Percentiles rank a stretch among this genome's conserved stretches.
Conservation (phyloP, 1,284 basidiomycete genomes). For the Melanopsichium pennsylvanicum region DNA sequence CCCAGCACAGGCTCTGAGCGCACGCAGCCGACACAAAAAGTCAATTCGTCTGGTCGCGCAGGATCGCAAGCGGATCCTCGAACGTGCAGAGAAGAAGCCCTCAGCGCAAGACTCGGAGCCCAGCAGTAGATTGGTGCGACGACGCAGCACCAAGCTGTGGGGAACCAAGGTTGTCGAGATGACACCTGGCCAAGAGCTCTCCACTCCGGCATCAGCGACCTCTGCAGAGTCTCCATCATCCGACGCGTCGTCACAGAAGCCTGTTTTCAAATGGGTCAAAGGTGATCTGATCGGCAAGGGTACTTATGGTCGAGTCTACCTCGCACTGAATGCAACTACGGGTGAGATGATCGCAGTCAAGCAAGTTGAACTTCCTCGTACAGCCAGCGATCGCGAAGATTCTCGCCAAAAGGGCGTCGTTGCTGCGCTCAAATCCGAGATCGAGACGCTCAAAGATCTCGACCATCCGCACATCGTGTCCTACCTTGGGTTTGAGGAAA, state of each 20-base stretch:
- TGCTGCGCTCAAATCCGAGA: slow-evolving; percentile 90
- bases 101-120: slow-evolving; percentile 67
- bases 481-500: slow-evolving; percentile 91
- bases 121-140: slow-evolving; percentile 71
- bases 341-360: slow-evolving; percentile 99
- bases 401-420: slow-evolving; percentile 84
- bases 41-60: slow-evolving; percentile 91
- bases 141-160: slow-evolving; percentile 94
- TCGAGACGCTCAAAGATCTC: slow-evolving; percentile 89
- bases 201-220: slow-evolving; percentile 48
- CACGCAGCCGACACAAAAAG: slow-evolving; percentile 72
- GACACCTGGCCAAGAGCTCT: slow-evolving; percentile 72
- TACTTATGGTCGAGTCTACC: slow-evolving; percentile 93
- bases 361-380: slow-evolving; percentile 93
- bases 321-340: slow-evolving; percentile 95
- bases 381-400: slow-evolving; percentile 87
- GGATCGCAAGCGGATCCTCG: slow-evolving; percentile 66
- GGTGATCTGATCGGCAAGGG: slow-evolving; percentile 97
- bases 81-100: slow-evolving; percentile 63
- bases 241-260: slow-evolving; percentile 47
- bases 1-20: slow-evolving; percentile 17
- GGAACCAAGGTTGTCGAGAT: slow-evolving; percentile 93
- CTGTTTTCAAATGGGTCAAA: slow-evolving; percentile 96
- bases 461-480: slow-evolving; percentile 98
- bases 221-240: slow-evolving; percentile 60